These are phyloP conservation scores for Solanum etuberosum DNA, from an alignment of 257 asterid species.

Conservation along the genomic window DNA sequence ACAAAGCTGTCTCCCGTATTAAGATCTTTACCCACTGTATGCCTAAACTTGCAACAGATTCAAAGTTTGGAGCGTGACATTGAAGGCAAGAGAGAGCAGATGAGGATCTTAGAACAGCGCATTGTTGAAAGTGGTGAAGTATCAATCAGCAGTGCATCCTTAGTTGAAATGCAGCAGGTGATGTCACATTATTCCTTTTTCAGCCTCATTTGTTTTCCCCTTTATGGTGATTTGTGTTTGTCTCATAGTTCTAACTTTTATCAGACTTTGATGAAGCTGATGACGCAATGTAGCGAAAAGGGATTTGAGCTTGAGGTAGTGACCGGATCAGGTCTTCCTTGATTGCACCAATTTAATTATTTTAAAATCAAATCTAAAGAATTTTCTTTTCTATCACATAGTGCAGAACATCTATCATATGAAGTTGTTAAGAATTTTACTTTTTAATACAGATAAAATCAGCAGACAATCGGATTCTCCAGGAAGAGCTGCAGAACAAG, in stretches of 20 bases:
- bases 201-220: background rate
- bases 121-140: slow-evolving; percentile 82
- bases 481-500: slow-evolving; percentile 88
- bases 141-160: slow-evolving; percentile 67
- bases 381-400: background rate
- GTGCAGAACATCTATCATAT: background rate
- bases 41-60: slow-evolving; percentile 30
- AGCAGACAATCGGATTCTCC: slow-evolving; percentile 91
- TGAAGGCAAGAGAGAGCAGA: slow-evolving; percentile 74
- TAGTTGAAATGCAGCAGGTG: slow-evolving; percentile 96
- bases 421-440: slow-evolving; percentile 16
- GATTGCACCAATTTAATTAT: background rate
- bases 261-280: slow-evolving; percentile 73
- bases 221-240: background rate
- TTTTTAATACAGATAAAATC: slow-evolving; percentile 63
- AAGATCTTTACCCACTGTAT: background rate
- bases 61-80: slow-evolving; percentile 80
- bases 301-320: slow-evolving; percentile 91
- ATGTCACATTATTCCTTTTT: background rate
- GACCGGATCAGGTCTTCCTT: background rate
- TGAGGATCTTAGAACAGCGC: slow-evolving; percentile 72
- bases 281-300: slow-evolving; percentile 78
- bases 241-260: background rate
- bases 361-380: background rate
- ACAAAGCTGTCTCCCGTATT: background rate